Evolutionary conservation across 805 yeast genomes (phyloP).

Genomic region (Lachancea nothofagi): DNA sequence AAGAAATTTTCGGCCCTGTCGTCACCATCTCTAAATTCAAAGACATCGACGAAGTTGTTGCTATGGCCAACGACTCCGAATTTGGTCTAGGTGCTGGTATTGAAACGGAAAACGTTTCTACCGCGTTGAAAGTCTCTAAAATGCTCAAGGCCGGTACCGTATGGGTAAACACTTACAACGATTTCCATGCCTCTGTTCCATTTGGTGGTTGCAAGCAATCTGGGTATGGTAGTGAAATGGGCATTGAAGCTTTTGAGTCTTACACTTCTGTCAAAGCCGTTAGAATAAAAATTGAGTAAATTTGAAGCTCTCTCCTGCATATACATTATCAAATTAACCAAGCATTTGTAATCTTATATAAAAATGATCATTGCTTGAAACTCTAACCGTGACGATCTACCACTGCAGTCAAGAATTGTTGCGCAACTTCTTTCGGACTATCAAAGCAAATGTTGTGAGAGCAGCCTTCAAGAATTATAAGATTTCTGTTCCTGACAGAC

Average conservation of each 20-base stretch:
- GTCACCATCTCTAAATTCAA: conserved; percentile 64
- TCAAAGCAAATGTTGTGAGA: conserved; percentile 29
- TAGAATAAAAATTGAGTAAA: conserved; percentile 42
- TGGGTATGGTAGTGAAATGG: conserved; percentile 86
- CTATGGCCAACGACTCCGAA: conserved; percentile 61
- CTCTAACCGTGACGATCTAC: conserved; percentile 5
- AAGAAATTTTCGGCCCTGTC: conserved; percentile 80
- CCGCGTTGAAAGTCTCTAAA: conserved; percentile 58
- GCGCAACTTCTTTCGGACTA: conserved; percentile 14
- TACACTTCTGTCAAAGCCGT: conserved; percentile 74
- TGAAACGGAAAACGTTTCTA: conserved; percentile 58
- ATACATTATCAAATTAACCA: background rate
- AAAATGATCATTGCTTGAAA: no score
- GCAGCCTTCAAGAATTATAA: conserved; percentile 18
- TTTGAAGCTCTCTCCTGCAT: background rate
- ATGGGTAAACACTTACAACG: conserved; percentile 78
- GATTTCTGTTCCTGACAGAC: conserved; percentile 4
- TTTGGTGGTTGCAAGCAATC: conserved; percentile 79
- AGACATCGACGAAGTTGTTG: conserved; percentile 61
- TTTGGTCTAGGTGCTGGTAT: conserved; percentile 81
- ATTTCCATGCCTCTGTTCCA: conserved; percentile 69
- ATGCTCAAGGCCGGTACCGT: conserved; percentile 69
- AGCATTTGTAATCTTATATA: conserved; percentile 4
- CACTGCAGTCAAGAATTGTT: conserved; percentile 1
- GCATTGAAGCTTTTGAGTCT: conserved; percentile 67